Conservation (phyloP, 2,329 filamentous ascomycete genomes). For the Fusarium fracticaudum region DNA sequence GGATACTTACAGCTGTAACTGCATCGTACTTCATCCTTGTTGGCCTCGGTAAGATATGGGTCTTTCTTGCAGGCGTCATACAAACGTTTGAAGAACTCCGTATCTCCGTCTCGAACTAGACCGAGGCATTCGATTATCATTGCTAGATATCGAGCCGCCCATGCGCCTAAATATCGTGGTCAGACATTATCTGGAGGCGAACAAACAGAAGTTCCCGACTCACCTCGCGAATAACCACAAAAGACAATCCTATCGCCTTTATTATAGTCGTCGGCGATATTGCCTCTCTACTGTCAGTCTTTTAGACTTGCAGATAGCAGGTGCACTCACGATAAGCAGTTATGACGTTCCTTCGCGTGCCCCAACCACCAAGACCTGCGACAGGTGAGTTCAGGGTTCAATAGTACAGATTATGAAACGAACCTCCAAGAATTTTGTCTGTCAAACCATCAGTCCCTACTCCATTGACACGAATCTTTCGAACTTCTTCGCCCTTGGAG, state of each 20-base stretch:
- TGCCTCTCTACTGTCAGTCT: accelerated
- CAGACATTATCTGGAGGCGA: neutral
- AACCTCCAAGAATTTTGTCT: neutral
- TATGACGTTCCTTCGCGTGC: neutral
- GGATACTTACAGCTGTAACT: neutral
- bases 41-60: neutral
- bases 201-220: neutral
- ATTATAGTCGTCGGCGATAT: neutral
- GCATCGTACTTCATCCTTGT: neutral
- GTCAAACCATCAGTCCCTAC: accelerated
- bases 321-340: accelerated
- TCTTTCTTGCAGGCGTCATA: neutral
- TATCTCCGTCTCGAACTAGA: accelerated
- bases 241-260: neutral
- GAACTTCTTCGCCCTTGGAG: accelerated
- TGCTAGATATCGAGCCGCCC: neutral
- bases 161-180: neutral
- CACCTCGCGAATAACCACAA: neutral
- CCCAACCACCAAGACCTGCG: neutral
- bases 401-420: too few relatives aligned
- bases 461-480: neutral
- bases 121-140: neutral
- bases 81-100: neutral
- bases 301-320: accelerated
- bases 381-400: too few relatives aligned